Conservation (phyloP, 2,329 filamentous ascomycete genomes). For the Cadophora luteo-olivacea region DNA sequence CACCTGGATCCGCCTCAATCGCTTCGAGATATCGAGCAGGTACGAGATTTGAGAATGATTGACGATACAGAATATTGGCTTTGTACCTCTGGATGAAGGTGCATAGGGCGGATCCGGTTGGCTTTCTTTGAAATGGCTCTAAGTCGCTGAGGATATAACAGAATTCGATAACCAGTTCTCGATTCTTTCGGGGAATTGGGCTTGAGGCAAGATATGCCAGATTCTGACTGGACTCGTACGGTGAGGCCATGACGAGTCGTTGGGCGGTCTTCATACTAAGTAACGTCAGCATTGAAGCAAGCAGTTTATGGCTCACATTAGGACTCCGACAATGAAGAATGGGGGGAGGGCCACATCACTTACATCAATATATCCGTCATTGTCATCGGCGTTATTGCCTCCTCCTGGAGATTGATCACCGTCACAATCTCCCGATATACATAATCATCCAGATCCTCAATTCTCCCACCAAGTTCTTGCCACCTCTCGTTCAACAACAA, state of each 20-base stretch:
- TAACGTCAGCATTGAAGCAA: not conserved
- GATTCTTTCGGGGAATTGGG: not conserved
- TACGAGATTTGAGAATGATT: not conserved
- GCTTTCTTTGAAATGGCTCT: not conserved
- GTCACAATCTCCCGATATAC: slow-evolving; percentile 1
- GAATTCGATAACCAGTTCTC: slow-evolving; percentile 3
- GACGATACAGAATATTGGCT: slow-evolving; percentile 7
- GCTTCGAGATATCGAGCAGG: slow-evolving; percentile 1
- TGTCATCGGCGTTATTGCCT: not conserved
- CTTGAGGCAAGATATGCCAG: not conserved
- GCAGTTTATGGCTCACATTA: not conserved
- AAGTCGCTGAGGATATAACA: slow-evolving; percentile 4
- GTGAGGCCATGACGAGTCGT: slow-evolving; percentile 4
- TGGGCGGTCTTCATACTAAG: not conserved
- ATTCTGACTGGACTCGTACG: slow-evolving; percentile 9
- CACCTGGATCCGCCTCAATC: not conserved
- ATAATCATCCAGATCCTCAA: slow-evolving; percentile 7
- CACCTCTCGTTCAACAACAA: slow-evolving; percentile 8
- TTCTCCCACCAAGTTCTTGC: not conserved
- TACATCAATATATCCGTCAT: slow-evolving; percentile 10
- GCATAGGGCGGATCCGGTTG: not conserved
- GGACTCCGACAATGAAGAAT: no score
- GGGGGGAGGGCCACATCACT: not conserved
- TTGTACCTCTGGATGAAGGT: slow-evolving; percentile 7
- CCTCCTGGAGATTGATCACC: slow-evolving; percentile 6